Evolutionary conservation across 176 grass and related monocot species (phyloP).

Genomic region (Tillandsia leiboldiana): DNA sequence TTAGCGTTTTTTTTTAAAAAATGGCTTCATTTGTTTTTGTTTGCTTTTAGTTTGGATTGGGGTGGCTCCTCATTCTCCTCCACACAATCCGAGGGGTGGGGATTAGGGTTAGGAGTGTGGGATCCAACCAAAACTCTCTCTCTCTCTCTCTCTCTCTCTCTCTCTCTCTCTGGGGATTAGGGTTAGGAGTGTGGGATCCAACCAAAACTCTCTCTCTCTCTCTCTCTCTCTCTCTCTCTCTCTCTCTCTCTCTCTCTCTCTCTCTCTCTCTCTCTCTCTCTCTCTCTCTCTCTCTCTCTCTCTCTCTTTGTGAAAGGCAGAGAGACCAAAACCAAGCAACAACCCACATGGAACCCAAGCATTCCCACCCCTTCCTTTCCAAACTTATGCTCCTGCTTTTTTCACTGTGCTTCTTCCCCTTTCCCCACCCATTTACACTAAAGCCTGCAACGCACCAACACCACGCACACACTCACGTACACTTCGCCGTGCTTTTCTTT

Average conservation of each 20-base stretch:
- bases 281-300: conserved; percentile 1
- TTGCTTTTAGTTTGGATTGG: background rate
- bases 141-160: background rate
- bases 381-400: conserved; percentile 14
- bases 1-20: too few species aligned
- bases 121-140: background rate
- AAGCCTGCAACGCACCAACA: conserved; percentile 10
- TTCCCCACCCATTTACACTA: conserved; percentile 9
- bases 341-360: conserved; percentile 12
- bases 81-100: background rate
- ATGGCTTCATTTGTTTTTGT: background rate
- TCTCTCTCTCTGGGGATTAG: background rate
- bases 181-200: background rate
- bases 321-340: conserved; percentile 1
- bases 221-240: too few species aligned
- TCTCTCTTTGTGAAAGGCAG: background rate
- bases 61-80: background rate
- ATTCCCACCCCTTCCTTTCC: conserved; percentile 1
- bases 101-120: background rate
- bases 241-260: background rate
- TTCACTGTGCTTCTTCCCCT: conserved; percentile 2
- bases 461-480: conserved; percentile 5
- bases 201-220: background rate
- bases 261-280: background rate
- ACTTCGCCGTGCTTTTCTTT: background rate